Evolutionary conservation across 2,329 filamentous ascomycete genomes (phyloP).

Genomic region (Dactylella cylindrospora): DNA sequence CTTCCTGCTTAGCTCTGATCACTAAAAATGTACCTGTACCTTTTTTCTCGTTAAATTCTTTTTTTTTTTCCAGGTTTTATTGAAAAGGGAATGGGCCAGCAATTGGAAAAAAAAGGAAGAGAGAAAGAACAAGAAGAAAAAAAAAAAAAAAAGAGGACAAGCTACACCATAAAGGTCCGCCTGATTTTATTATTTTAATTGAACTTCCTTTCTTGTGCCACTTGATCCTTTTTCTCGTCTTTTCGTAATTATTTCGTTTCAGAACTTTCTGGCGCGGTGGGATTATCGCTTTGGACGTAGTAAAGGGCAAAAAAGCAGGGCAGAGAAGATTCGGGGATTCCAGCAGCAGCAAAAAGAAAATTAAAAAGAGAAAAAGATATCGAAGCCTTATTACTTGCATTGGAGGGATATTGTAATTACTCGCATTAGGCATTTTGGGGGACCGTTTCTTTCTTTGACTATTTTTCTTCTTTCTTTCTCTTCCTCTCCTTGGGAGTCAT

Average conservation of each 20-base stretch:
- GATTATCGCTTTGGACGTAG: conserved; percentile 30
- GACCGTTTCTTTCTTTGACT: conserved; percentile 13
- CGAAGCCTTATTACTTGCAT: too few relatives aligned
- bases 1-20: conserved; percentile 42
- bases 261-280: conserved; percentile 21
- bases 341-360: too few relatives aligned
- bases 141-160: conserved; percentile 12
- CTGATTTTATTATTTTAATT: conserved; percentile 38
- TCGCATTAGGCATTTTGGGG: too few relatives aligned
- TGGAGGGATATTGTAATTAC: too few relatives aligned
- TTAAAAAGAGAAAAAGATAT: too few relatives aligned
- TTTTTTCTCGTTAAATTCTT: conserved; percentile 23
- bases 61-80: too few relatives aligned
- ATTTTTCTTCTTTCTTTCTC: conserved; percentile 10
- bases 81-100: conserved; percentile 16
- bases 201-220: conserved; percentile 45
- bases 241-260: conserved; percentile 35
- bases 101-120: background rate
- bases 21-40: too few relatives aligned
- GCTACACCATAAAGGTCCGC: conserved; percentile 12
- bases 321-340: too few relatives aligned
- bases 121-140: background rate
- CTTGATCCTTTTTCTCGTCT: conserved; percentile 30
- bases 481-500: background rate
- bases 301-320: too few relatives aligned